Conservation (phyloP, 75 land plant species). For the Cupressus sempervirens region DNA sequence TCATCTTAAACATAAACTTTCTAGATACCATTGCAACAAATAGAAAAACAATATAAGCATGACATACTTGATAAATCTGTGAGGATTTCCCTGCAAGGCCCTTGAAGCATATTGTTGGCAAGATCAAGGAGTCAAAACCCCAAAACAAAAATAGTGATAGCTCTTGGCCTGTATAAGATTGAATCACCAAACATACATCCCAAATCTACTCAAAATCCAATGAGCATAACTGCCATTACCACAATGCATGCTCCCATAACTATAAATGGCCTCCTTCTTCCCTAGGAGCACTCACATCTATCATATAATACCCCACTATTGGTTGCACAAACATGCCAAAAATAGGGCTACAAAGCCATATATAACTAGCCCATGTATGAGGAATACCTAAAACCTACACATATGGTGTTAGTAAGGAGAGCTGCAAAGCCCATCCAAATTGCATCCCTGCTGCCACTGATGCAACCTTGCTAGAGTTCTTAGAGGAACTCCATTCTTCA, state of each 20-base stretch:
- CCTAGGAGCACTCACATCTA: slow-evolving; percentile 56
- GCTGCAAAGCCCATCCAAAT: slow-evolving; percentile 98
- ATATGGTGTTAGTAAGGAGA: slow-evolving; percentile 88
- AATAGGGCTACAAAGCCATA: slow-evolving; percentile 98
- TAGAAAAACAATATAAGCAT: neutral
- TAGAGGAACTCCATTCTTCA: neutral
- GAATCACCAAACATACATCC: slow-evolving; percentile 69
- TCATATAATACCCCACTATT: slow-evolving; percentile 75
- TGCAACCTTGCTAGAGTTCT: slow-evolving; percentile 30
- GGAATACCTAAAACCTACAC: slow-evolving; percentile 95
- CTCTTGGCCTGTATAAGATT: slow-evolving; percentile 37
- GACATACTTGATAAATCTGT: slow-evolving; percentile 84
- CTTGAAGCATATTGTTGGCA: slow-evolving; percentile 89
- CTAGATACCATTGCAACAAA: neutral
- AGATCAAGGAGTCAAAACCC: slow-evolving; percentile 96
- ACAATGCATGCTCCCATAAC: slow-evolving; percentile 52
- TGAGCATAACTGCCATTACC: slow-evolving; percentile 51
- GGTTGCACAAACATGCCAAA: slow-evolving; percentile 93
- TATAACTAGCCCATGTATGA: slow-evolving; percentile 80
- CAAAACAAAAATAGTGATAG: slow-evolving; percentile 61
- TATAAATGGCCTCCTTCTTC: slow-evolving; percentile 84
- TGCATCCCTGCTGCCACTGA: slow-evolving; percentile 90
- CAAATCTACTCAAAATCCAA: slow-evolving; percentile 77
- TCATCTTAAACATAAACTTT: neutral
- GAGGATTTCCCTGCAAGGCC: slow-evolving; percentile 90